A percentile compares a stretch with the other conserved stretches of the same genome.
Evolutionary conservation across 2,329 filamentous ascomycete species (phyloP).

Genomic region (Colletotrichum scovillei): DNA sequence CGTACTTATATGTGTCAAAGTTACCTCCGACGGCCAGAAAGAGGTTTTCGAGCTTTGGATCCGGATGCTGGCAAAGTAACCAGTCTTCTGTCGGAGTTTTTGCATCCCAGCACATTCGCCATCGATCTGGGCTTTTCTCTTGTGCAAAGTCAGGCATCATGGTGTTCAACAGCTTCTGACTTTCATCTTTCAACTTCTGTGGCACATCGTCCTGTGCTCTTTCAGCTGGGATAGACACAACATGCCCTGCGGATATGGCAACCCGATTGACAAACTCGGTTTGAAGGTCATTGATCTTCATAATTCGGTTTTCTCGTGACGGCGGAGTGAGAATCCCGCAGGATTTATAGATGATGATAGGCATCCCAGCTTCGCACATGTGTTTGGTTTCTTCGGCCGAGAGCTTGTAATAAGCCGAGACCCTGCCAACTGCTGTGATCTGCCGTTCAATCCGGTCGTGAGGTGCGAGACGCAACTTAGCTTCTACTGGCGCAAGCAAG

Average conservation of each 20-base stretch:
- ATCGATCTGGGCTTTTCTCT: not conserved
- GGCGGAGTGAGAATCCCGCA: conserved; percentile 14
- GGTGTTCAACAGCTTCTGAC: not conserved
- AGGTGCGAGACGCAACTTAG: not conserved
- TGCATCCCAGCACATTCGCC: conserved; percentile 24
- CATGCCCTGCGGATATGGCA: not conserved
- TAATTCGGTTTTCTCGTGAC: conserved; percentile 3
- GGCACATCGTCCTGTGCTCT: not conserved
- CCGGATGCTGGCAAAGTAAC: conserved; percentile 14
- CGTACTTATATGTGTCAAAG: conserved; percentile 26
- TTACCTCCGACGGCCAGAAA: conserved; percentile 17
- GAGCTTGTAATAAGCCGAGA: conserved; percentile 18
- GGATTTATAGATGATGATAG: conserved; percentile 1
- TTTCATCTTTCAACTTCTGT: not conserved
- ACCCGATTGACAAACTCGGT: conserved; percentile 24
- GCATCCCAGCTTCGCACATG: conserved; percentile 2
- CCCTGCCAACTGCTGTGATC: conserved; percentile 18
- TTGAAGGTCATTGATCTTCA: conserved; percentile 22
- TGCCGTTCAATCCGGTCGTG: conserved; percentile 16
- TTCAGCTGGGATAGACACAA: not conserved
- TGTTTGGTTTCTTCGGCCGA: not conserved
- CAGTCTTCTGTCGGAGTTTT: conserved; percentile 18
- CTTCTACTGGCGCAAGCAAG: conserved; percentile 51
- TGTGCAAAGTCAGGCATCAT: not conserved
- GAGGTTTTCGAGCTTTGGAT: not conserved